These are phyloP conservation scores for Xanthoconium stramineum DNA, from an alignment of 768 basidiomycete genomes.

Conservation along the genomic window DNA sequence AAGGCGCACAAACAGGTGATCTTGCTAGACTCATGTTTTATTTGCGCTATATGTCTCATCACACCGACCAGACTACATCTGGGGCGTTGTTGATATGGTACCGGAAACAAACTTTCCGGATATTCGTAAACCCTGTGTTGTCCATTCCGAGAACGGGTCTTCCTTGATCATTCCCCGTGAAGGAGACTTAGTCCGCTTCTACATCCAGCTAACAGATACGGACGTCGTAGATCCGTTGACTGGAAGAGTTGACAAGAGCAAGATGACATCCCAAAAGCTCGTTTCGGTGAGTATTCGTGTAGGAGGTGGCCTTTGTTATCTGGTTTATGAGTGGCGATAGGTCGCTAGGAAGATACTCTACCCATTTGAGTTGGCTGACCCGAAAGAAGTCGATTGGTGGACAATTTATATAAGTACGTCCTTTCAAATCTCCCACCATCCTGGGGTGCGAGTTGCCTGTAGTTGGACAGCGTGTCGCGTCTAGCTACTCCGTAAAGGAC, in stretches of 20 bases:
- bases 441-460: no score
- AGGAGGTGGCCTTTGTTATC: neutral
- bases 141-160: no score
- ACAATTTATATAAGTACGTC: slow-evolving; percentile 59
- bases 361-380: no score
- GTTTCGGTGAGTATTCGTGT: slow-evolving; percentile 42
- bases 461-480: no score
- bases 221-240: slow-evolving; percentile 29
- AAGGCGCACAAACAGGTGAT: slow-evolving; percentile 5
- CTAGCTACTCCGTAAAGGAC: no score
- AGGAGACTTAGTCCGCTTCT: neutral
- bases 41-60: neutral
- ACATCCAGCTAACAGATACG: neutral
- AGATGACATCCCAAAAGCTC: slow-evolving; percentile 47
- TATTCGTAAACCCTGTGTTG: slow-evolving; percentile 48
- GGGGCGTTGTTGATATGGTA: slow-evolving; percentile 64
- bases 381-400: no score
- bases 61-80: slow-evolving; percentile 25
- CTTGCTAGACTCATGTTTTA: neutral
- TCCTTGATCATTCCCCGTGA: neutral
- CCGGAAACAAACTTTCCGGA: slow-evolving; percentile 75
- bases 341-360: slow-evolving; percentile 59
- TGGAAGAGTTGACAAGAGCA: slow-evolving; percentile 51
- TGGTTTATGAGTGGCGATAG: slow-evolving; percentile 26
- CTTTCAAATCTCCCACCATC: no score